Evolutionary conservation across 208 protist species (phyloP).

Genomic region (Novymonas esmeraldas): DNA sequence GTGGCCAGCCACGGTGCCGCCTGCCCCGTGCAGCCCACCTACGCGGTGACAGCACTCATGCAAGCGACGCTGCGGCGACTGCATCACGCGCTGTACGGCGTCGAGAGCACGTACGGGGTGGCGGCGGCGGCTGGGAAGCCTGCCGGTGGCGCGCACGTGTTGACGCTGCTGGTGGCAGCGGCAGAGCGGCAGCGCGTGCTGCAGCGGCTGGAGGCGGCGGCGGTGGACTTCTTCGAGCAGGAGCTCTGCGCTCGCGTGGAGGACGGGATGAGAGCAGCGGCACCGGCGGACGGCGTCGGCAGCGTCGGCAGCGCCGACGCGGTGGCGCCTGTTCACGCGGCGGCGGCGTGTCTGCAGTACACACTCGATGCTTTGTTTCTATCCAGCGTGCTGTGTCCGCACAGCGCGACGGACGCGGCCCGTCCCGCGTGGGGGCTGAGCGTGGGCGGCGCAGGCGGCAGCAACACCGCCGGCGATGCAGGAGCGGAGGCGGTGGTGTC

Average conservation of each 20-base stretch:
- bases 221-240: constrained; percentile 17
- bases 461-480: background rate
- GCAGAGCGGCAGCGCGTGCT: constrained; percentile 7
- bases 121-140: background rate
- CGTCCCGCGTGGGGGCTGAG: background rate
- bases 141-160: background rate
- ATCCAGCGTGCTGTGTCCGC: constrained; percentile 17
- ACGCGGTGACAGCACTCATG: constrained; percentile 7
- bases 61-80: constrained; percentile 12
- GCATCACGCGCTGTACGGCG: constrained; percentile 30
- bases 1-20: constrained; percentile 1
- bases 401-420: background rate
- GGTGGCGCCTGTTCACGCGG: background rate
- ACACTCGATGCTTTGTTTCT: constrained; percentile 18
- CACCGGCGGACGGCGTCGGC: background rate
- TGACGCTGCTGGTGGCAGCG: constrained; percentile 1
- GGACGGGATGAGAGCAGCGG: background rate
- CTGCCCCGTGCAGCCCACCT: constrained; percentile 23
- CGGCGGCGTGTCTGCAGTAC: constrained; percentile 26
- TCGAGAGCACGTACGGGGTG: background rate
- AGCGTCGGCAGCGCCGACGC: background rate
- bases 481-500: too few species aligned
- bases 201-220: constrained; percentile 3
- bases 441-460: background rate
- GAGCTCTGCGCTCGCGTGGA: constrained; percentile 18